Evolutionary conservation across 23 red algal genomes (phyloP), one percentile per base, ranked within the genome.

Genomic region (Gracilaria gracilis): DNA sequence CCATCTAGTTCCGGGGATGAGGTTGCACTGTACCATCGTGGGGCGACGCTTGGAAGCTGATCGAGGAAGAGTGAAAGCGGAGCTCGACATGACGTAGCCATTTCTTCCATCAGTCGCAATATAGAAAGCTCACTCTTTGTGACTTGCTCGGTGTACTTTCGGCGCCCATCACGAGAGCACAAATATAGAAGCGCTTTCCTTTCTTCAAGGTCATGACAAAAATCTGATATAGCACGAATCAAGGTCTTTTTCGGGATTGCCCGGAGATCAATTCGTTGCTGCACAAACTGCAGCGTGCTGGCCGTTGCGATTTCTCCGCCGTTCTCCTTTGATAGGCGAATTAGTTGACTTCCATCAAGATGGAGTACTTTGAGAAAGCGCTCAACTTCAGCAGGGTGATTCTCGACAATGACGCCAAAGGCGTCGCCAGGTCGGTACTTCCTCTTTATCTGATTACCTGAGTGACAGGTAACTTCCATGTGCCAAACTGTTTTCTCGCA

Each of bases 381-480:
- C 6, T 91, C 46, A n/a, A 96, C 94, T 47, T 94, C 81, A 27
- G 61, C 83, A 37, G 85, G 75, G 39, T 90, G 58, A 88, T 99
- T 99, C 25, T 93, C 82, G 9, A 91, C 87, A 31, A 96, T 70
- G n/a, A 99, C 87, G 33, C 92, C 94, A 79, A 99, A 86, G 39
- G 97, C 94, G 49, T 96, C 97, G 16, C 97, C 97, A 13, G 97
- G 94, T 48, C 87, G 73, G 73, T 90, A 90, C 0, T 53, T 54
- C 24, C 17, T 81, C 28, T 67, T 46, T 17, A 80, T 81, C 36
- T 66, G 49, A 28, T 80, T 61, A 34, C 24, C 53, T 31, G 57
- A 14, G 4, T 80, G 32, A 23, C 76, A 81, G 21, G 82, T 79
- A 12, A 93, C 86, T 75, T 95, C 91, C 49, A 93, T 67, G 37